Base-by-base conservation (phyloP, 2,329 filamentous ascomycete species). In the Simplicillium aogashimaense region DNA sequence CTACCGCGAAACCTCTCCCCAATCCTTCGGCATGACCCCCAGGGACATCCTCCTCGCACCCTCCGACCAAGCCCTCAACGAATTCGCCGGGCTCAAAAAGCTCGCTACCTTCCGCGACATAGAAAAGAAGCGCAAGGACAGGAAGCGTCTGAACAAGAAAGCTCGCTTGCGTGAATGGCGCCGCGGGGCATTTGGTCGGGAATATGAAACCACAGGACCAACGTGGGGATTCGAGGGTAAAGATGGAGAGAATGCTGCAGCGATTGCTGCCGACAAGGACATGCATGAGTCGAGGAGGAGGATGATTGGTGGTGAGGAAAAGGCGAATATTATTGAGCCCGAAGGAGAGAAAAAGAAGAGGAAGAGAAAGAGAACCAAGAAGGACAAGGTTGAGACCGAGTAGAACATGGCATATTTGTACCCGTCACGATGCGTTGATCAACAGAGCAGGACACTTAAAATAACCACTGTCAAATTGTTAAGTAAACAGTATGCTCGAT, bases 81-180 rank as follows among this genome's bases (percentile, higher is more conserved):
- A 89, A 48, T 98, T 83, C 55, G 90, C 83, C 5, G 90, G 92
- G 7, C 68, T 98, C 54, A 98, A 98, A 74, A 97, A 95, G 66
- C 76, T 95, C 44, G 89, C 90, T 4, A 72, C 85, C 5, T 98
- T 92, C 69, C 76, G 92, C 42, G 89, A 95, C 57, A 69, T 72
- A 3, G 85, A 89, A 53, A 92, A 94, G 74, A 97, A 97, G 72
- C 73, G 75, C 50, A 84, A 82, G 53, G 92, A 98, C 56, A 79
- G 81, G 66, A 95, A 94, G 71, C 75, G 77, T 52, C 72, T 97
- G 25, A 84, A 86, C 48, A 98, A 97, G 76, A 97, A 97, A 67
- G 86, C 86, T 7, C 74, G 90, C 15, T 69, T 98, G 45, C 72
- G 88, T 55, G 77, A 95, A 64, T 98, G 92, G 92, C 78, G 78